Conservation (phyloP, 768 basidiomycete genomes). For the Agaricus blazei region DNA sequence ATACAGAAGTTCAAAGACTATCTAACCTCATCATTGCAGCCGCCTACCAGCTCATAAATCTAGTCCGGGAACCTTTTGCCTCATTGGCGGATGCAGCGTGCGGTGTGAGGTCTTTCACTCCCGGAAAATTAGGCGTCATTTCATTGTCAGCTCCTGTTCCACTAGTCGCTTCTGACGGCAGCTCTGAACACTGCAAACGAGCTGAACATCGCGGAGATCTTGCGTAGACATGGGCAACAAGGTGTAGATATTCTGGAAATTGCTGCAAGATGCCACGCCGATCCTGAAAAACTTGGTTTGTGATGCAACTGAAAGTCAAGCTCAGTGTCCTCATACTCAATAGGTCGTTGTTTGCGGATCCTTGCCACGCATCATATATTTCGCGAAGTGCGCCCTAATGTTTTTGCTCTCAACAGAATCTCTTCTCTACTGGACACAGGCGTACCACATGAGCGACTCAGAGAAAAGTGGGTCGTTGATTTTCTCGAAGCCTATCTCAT, state of each 20-base stretch:
- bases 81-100: constrained; percentile 2
- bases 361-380: constrained; percentile 21
- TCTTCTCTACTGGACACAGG: constrained; percentile 15
- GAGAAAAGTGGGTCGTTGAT: neutral
- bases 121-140: neutral
- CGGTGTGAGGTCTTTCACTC: neutral
- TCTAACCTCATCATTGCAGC: constrained; percentile 5
- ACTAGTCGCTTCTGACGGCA: constrained; percentile 5
- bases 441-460: neutral
- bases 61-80: constrained; percentile 4
- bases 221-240: neutral
- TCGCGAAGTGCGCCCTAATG: constrained; percentile 19
- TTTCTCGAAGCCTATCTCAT: neutral
- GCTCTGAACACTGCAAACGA: constrained; percentile 8
- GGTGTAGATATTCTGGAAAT: neutral
- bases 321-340: neutral
- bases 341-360: constrained; percentile 19
- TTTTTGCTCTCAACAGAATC: constrained; percentile 21
- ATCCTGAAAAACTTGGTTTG: constrained; percentile 7
- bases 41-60: constrained; percentile 6
- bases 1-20: constrained; percentile 2
- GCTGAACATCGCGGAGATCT: constrained; percentile 5
- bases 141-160: neutral
- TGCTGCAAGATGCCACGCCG: neutral
- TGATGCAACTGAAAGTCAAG: neutral